Conservation (phyloP, 176 grass and related monocot species). For the Ensete ventricosum region DNA sequence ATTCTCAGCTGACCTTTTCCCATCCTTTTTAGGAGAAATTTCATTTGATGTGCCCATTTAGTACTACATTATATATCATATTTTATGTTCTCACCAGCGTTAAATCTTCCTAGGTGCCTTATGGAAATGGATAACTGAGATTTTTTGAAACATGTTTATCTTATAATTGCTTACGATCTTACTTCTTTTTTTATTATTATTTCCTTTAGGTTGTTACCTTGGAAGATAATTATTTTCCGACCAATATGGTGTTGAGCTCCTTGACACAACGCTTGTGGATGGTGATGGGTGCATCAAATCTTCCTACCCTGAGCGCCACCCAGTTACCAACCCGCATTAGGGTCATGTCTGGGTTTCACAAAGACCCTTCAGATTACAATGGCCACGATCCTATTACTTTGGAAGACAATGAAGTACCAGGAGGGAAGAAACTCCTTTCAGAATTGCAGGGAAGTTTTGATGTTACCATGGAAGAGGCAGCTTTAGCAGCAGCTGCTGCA, state of each 20-base stretch:
- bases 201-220: conserved; percentile 41
- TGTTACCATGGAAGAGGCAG: conserved; percentile 47
- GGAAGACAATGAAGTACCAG: conserved; percentile 49
- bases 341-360: conserved; percentile 25
- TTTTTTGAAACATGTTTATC: background rate
- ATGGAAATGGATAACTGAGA: background rate
- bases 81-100: too few relatives aligned
- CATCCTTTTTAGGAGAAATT: background rate
- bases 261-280: conserved; percentile 47
- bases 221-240: conserved; percentile 71
- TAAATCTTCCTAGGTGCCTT: background rate
- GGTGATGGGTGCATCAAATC: conserved; percentile 78
- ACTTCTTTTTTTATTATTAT: background rate
- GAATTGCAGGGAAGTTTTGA: conserved; percentile 72
- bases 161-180: background rate
- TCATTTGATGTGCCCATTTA: background rate
- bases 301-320: conserved; percentile 29
- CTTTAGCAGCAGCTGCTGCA: conserved; percentile 41
- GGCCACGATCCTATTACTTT: conserved; percentile 24
- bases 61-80: background rate
- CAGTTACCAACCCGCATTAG: conserved; percentile 48
- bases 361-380: conserved; percentile 16
- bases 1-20: background rate
- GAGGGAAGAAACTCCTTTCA: conserved; percentile 55
- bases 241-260: conserved; percentile 47